A percentile compares a stretch with the other conserved stretches of the same genome.
These are phyloP conservation scores for Warburgia ugandensis DNA, from an alignment of 164 flowering plant genomes.

Conservation along the genomic window DNA sequence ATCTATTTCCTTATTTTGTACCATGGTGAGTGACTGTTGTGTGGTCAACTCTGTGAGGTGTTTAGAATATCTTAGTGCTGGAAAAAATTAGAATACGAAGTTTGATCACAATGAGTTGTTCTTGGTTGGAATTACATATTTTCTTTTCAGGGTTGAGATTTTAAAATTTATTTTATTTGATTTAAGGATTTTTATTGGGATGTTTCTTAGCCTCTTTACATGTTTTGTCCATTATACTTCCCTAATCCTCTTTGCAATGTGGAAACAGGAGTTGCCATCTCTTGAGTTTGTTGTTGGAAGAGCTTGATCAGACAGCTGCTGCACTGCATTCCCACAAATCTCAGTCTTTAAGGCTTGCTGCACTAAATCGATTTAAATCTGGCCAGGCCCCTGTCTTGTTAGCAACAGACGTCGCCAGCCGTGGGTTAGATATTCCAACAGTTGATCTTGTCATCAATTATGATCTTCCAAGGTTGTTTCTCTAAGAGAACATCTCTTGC, in stretches of 20 bases:
- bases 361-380: conserved; percentile 78
- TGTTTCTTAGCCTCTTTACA: too few species aligned
- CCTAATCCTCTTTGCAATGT: conserved; percentile 2
- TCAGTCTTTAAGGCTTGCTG: conserved; percentile 74
- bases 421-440: conserved; percentile 95
- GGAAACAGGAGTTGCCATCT: conserved; percentile 67
- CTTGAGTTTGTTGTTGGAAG: conserved; percentile 68
- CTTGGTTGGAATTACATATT: too few species aligned
- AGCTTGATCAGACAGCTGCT: conserved; percentile 57
- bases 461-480: conserved; percentile 77
- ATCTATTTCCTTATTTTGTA: too few species aligned
- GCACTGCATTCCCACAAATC: conserved; percentile 76
- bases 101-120: too few species aligned
- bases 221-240: not conserved
- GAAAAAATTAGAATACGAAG: too few species aligned
- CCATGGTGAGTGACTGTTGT: too few species aligned
- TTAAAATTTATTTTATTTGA: too few species aligned
- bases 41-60: too few species aligned
- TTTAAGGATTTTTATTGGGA: too few species aligned
- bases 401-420: conserved; percentile 94
- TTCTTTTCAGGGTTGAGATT: too few species aligned
- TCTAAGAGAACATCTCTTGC: not conserved
- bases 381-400: conserved; percentile 67
- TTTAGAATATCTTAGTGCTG: too few species aligned
- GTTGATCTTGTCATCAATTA: conserved; percentile 94